Conservation (phyloP, 805 yeast species). For the Ogataea naganishii region DNA sequence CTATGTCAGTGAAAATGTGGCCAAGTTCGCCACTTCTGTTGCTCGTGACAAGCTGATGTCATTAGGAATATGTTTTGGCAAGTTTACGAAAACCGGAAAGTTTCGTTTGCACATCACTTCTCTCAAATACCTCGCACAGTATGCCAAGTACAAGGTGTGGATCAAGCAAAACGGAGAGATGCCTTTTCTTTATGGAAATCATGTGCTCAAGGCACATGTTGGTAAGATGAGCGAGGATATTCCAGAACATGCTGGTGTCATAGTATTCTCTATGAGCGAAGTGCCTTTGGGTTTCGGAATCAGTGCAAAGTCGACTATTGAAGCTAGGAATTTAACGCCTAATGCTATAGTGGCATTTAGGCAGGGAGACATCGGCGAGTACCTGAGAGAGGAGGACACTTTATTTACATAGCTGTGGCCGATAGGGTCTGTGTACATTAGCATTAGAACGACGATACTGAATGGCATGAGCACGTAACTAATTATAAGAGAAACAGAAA, state of each 20-base stretch:
- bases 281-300: slow-evolving; percentile 94
- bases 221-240: slow-evolving; percentile 97
- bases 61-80: slow-evolving; percentile 87
- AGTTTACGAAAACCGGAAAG: slow-evolving; percentile 95
- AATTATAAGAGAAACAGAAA: neutral
- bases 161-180: slow-evolving; percentile 95
- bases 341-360: slow-evolving; percentile 92
- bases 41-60: slow-evolving; percentile 89
- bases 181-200: slow-evolving; percentile 97
- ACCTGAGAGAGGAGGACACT: slow-evolving; percentile 95
- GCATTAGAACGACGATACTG: neutral
- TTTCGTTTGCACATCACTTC: slow-evolving; percentile 94
- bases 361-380: slow-evolving; percentile 97
- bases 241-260: slow-evolving; percentile 95
- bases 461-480: neutral
- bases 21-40: slow-evolving; percentile 83
- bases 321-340: slow-evolving; percentile 82
- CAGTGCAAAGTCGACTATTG: slow-evolving; percentile 83
- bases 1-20: slow-evolving; percentile 75
- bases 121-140: slow-evolving; percentile 69
- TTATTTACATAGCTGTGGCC: slow-evolving; percentile 79
- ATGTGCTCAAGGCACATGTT: slow-evolving; percentile 90
- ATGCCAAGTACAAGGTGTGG: slow-evolving; percentile 93
- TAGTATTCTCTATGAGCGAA: slow-evolving; percentile 86
- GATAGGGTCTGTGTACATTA: too few relatives aligned